Conservation (phyloP, 345 rosid genomes). For the Citrus cavaleriei region DNA sequence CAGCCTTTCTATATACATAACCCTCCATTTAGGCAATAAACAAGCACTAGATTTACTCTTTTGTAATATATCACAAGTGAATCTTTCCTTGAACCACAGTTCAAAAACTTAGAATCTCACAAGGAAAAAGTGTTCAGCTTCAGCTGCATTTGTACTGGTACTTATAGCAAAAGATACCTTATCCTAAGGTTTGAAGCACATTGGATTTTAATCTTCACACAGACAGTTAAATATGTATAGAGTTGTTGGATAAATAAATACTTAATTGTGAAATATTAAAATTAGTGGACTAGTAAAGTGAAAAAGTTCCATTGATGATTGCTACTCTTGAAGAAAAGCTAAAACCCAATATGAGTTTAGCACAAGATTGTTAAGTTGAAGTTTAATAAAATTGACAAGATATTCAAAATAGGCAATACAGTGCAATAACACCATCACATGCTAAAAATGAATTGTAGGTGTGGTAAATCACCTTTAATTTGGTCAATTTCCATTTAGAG, state of each 20-base stretch:
- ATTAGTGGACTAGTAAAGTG: not conserved
- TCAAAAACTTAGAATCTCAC: not conserved
- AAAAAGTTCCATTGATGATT: not conserved
- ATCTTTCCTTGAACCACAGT: not conserved
- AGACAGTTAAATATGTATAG: not conserved
- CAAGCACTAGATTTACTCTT: not conserved
- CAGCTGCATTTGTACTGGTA: not conserved
- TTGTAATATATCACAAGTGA: not conserved
- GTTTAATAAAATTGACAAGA: not conserved
- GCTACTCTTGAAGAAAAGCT: not conserved
- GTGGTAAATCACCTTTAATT: too few relatives aligned
- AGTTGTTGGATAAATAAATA: not conserved
- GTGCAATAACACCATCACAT: too few relatives aligned
- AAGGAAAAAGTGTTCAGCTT: not conserved
- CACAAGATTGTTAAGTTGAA: not conserved
- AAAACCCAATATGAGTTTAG: not conserved
- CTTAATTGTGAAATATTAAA: not conserved
- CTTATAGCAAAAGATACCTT: not conserved
- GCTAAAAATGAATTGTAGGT: too few relatives aligned
- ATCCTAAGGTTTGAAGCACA: not conserved
- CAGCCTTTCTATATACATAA: not conserved
- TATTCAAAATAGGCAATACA: not conserved
- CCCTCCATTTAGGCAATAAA: not conserved
- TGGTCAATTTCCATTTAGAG: too few relatives aligned
- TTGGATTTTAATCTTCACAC: not conserved